Base-by-base conservation (phyloP, 371 early-diverging fungal genomes). In the Rhizopus arrhizus region DNA sequence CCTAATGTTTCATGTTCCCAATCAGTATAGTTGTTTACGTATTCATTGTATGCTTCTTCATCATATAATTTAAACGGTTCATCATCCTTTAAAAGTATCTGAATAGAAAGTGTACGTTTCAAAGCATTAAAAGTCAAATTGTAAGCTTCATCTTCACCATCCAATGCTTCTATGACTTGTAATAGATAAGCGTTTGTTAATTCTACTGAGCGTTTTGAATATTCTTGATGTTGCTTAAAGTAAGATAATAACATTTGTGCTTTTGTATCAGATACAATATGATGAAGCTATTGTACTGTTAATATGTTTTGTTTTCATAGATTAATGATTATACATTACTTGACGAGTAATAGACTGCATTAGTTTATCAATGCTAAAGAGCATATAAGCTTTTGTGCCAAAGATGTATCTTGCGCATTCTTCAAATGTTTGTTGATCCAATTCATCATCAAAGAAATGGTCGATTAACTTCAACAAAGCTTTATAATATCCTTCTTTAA, bases 401-500 rank as follows among this genome's bases (percentile, higher is more conserved):
- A 91, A 97, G 65, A 95, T 77, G 47, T 85, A 83, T 4, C 97
- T 85, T 49, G 91, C 68, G 43, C 88, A 80, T 54, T 99, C 99
- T 66, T 99, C 99, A 85, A 90, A 99, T 36, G 74, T 78, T 45
- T 77, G 72, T 35, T 82, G 73, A 41, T 99, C 99, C 48, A 97
- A 73, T 35, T 91, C 89, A 42, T 86, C 88, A 56, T 82, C 86
- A 67, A 95, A 72, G 54, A 91, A 86, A 53, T 84, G 84, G 64
- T 82, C 82, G 16, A 94, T 82, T 16, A 90, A 65, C 43, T 85
- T 82, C 16, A 95, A 67, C 22, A 96, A 76, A 16, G 87, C 79
- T 43, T 73, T 58, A 68, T 92, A 95, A 48, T 89, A 89, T 55
- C 91, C 89, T 4, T 54, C 12, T 33, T 61, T 63, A 32, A 64